phyloP scores from a whole-genome alignment of 768 basidiomycete species.

The Xanthoconium stramineum region DNA sequence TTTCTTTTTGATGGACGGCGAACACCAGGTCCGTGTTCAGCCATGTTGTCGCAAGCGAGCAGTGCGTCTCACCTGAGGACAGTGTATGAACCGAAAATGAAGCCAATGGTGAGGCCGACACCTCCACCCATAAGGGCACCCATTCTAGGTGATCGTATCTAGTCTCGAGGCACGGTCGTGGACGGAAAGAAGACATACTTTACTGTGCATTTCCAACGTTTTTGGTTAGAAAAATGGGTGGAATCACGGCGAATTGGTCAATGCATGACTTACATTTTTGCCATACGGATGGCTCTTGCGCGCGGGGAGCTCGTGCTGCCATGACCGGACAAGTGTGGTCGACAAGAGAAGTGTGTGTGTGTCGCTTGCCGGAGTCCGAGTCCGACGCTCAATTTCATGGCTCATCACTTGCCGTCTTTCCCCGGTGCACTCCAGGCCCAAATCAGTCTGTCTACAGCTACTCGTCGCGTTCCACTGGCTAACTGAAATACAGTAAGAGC shows the following conservation, averaged over 20 bases:
- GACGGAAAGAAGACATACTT: constrained; percentile 43
- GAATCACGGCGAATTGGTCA: not conserved
- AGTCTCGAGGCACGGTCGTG: constrained; percentile 1
- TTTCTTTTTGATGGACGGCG: constrained; percentile 50
- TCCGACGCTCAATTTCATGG: constrained; percentile 1
- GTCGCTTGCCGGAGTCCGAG: not conserved
- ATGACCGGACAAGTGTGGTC: constrained; percentile 12
- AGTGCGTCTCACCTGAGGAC: constrained; percentile 70
- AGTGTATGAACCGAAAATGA: constrained; percentile 93
- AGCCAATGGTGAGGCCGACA: constrained; percentile 95
- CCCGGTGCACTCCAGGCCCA: constrained; percentile 82
- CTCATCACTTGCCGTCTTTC: constrained; percentile 44
- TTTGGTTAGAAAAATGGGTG: constrained; percentile 10
- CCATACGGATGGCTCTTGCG: constrained; percentile 63
- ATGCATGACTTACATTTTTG: constrained; percentile 59
- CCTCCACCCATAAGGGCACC: constrained; percentile 90
- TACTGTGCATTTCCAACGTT: constrained; percentile 37
- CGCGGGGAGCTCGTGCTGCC: constrained; percentile 34
- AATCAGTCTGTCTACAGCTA: constrained; percentile 58
- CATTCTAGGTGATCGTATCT: constrained; percentile 54
- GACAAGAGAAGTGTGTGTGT: not conserved
- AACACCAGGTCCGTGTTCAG: constrained; percentile 4
- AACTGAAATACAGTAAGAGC: constrained; percentile 59
- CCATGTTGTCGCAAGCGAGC: not conserved
- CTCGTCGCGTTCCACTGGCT: constrained; percentile 4